A percentile compares a stretch with the other conserved stretches of the same genome.
phyloP scores from a whole-genome alignment of 257 asterid genomes.

The Solanum microdontum region DNA sequence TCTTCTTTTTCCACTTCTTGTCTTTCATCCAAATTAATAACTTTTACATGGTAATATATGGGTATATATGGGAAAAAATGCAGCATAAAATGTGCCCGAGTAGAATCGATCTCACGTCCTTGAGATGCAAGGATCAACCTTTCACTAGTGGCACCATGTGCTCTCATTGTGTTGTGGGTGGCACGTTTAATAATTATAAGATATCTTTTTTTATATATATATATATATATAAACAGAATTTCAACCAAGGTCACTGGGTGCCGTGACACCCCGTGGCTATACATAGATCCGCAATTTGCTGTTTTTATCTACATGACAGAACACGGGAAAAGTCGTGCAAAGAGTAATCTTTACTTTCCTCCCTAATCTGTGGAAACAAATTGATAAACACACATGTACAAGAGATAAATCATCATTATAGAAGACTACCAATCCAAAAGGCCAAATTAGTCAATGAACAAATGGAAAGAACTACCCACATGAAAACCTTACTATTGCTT shows the following conservation, averaged over 20 bases:
- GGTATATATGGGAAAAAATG: too few species aligned
- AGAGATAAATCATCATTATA: not conserved
- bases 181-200: too few species aligned
- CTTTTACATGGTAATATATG: too few species aligned
- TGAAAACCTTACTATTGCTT: not conserved
- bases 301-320: not conserved
- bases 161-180: too few species aligned
- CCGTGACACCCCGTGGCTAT: too few species aligned
- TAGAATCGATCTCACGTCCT: too few species aligned
- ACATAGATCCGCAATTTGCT: not conserved
- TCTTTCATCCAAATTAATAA: constrained; percentile 3
- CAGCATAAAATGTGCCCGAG: too few species aligned
- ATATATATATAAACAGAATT: too few species aligned
- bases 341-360: not conserved
- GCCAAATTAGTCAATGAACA: not conserved
- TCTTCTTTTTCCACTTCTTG: constrained; percentile 13
- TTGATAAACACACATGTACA: not conserved
- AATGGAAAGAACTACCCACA: not conserved
- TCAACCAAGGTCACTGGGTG: too few species aligned
- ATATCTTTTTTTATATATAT: too few species aligned
- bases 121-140: too few species aligned
- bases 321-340: not conserved
- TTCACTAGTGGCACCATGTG: too few species aligned
- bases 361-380: not conserved
- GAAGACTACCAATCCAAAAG: not conserved